phyloP scores from a whole-genome alignment of 352 stramenopile species.

The Phytopythium chamaehyphon region DNA sequence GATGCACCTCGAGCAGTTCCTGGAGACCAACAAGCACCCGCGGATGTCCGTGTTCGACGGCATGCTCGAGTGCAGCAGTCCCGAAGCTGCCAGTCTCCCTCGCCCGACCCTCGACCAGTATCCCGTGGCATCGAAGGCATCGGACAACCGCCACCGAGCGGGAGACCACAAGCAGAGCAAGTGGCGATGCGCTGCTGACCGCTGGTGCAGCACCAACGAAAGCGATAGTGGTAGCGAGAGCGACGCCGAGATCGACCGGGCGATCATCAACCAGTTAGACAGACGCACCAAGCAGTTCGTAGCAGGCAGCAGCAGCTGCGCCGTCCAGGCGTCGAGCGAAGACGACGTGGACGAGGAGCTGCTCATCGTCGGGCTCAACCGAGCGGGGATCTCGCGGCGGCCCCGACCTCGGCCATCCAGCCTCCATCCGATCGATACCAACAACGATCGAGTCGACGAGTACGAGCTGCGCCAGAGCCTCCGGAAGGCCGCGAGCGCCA shows the following conservation, averaged over 20 bases:
- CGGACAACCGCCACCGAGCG: conserved; percentile 22
- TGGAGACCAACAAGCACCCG: conserved; percentile 41
- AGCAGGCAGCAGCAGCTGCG: too few relatives aligned
- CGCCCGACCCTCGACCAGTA: background rate
- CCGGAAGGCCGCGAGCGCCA: conserved; percentile 52
- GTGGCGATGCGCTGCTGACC: conserved; percentile 4
- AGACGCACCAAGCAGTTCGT: too few relatives aligned
- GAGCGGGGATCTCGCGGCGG: background rate
- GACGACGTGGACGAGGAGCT: conserved; percentile 12
- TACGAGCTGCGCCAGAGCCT: conserved; percentile 40
- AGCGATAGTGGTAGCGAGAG: background rate
- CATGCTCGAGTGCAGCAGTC: background rate
- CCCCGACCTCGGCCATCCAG: background rate
- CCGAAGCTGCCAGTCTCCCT: background rate
- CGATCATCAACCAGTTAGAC: conserved; percentile 12
- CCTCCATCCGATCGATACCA: conserved; percentile 21
- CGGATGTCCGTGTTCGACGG: conserved; percentile 1
- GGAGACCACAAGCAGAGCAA: conserved; percentile 10
- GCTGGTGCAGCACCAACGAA: background rate
- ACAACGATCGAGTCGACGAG: conserved; percentile 19
- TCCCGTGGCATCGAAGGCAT: conserved; percentile 8
- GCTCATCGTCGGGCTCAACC: conserved; percentile 1
- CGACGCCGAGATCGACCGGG: conserved; percentile 5
- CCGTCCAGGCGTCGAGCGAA: conserved; percentile 2
- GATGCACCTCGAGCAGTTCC: conserved; percentile 61